Conservation (phyloP, 2,329 filamentous ascomycete species). For the Sporothrix dimorphospora region DNA sequence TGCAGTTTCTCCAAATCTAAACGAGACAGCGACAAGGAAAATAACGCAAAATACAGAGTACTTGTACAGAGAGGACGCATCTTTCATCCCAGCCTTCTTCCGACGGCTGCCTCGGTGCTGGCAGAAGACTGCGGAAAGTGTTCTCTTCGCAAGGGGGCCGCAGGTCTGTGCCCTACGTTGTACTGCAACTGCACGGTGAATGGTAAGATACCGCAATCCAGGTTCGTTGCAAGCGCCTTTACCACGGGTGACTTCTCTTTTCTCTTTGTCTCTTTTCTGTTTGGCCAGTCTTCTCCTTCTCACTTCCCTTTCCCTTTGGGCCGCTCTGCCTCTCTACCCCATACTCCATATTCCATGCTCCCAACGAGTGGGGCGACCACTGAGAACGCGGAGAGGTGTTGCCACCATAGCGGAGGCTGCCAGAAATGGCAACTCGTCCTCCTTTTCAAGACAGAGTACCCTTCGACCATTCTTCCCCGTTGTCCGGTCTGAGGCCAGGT, state of each 20-base stretch:
- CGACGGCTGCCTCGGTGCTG: neutral
- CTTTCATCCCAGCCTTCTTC: neutral
- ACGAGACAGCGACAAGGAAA: too few species aligned
- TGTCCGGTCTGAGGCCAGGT: neutral
- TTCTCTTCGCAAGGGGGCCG: neutral
- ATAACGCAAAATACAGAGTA: too few species aligned
- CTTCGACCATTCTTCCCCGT: neutral
- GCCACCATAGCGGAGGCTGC: constrained; percentile 16
- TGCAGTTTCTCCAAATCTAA: too few species aligned
- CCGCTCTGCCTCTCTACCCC: constrained; percentile 5
- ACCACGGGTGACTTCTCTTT: neutral
- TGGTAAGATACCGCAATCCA: constrained; percentile 2
- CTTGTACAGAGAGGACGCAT: too few species aligned
- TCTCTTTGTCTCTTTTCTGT: neutral
- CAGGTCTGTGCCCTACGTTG: constrained; percentile 12
- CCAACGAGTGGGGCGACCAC: neutral
- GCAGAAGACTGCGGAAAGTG: neutral
- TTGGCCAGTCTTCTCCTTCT: neutral
- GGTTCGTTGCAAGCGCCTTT: neutral
- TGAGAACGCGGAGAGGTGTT: constrained; percentile 11
- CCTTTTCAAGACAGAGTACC: neutral
- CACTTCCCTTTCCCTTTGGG: neutral
- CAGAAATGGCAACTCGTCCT: constrained; percentile 18
- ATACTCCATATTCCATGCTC: constrained; percentile 1
- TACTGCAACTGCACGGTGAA: neutral